Percentiles rank a stretch among this genome's conserved stretches.
Conservation (phyloP, 768 basidiomycete species). For the Amanita phalloides region DNA sequence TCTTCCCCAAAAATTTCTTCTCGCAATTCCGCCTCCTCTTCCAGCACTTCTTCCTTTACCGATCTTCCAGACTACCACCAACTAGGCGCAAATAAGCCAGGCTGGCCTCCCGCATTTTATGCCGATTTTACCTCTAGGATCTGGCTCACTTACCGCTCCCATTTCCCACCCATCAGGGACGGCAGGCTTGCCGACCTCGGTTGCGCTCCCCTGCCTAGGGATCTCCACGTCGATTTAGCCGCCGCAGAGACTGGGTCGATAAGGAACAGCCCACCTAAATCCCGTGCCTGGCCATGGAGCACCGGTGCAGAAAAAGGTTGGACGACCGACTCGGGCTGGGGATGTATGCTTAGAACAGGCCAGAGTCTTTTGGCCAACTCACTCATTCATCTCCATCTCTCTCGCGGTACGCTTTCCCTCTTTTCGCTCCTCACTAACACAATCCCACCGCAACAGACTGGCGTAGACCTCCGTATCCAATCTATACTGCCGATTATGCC, state of each 20-base stretch:
- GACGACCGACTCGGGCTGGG: constrained; percentile 27
- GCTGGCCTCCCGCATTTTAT: constrained; percentile 81
- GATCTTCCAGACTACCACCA: background rate
- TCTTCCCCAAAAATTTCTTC: constrained; percentile 18
- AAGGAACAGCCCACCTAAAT: constrained; percentile 20
- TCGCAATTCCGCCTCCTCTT: constrained; percentile 16
- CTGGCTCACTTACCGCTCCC: constrained; percentile 89
- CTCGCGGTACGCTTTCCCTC: constrained; percentile 25
- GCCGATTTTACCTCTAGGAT: constrained; percentile 80
- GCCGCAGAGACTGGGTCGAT: background rate
- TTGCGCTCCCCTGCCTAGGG: constrained; percentile 6
- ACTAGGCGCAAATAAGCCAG: constrained; percentile 21
- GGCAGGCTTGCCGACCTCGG: constrained; percentile 28
- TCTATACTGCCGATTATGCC: constrained; percentile 58
- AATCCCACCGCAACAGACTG: constrained; percentile 47
- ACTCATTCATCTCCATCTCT: constrained; percentile 51
- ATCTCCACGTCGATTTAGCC: background rate
- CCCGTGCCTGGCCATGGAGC: constrained; percentile 55
- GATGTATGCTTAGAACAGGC: constrained; percentile 27
- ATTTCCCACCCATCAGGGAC: constrained; percentile 76
- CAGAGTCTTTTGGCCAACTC: constrained; percentile 27
- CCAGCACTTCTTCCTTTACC: constrained; percentile 7
- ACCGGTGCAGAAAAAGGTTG: constrained; percentile 62
- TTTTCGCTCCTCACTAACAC: background rate
- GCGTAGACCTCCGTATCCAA: constrained; percentile 59